Conservation (phyloP, 2,329 filamentous ascomycete species). For the Colletotrichum agaves region DNA sequence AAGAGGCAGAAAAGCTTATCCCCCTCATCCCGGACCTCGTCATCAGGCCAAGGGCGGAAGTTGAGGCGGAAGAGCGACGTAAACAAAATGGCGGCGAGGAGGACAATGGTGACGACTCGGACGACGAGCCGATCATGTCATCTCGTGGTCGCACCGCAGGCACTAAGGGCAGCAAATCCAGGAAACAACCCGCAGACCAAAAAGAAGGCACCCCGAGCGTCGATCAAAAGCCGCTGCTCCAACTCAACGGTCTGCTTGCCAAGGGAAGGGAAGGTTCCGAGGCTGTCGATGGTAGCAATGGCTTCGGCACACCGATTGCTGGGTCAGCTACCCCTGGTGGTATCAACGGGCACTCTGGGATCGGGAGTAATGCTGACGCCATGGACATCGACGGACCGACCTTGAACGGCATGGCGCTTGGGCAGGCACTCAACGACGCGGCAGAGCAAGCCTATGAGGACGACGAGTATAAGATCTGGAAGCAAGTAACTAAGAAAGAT, state of each 20-base stretch:
- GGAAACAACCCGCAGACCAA: conserved; percentile 77
- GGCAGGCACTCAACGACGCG: conserved; percentile 72
- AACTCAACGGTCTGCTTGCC: conserved; percentile 71
- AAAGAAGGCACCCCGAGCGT: conserved; percentile 82
- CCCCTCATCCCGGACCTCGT: conserved; percentile 93
- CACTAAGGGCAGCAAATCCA: conserved; percentile 80
- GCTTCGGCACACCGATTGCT: conserved; percentile 82
- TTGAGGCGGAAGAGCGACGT: conserved; percentile 87
- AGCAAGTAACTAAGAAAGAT: conserved; percentile 97
- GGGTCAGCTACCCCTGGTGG: conserved; percentile 82
- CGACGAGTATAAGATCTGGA: conserved; percentile 98
- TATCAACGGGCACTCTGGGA: conserved; percentile 72
- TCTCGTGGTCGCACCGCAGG: conserved; percentile 90
- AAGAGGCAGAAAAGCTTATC: conserved; percentile 96
- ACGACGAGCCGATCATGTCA: conserved; percentile 98
- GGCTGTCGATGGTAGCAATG: conserved; percentile 81
- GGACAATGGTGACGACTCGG: conserved; percentile 88
- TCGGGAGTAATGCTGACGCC: conserved; percentile 80
- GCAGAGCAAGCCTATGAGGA: conserved; percentile 85
- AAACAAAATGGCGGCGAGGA: conserved; percentile 88
- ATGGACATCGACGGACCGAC: conserved; percentile 89
- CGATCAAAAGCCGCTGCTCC: conserved; percentile 78
- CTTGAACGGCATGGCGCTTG: conserved; percentile 72
- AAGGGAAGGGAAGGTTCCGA: conserved; percentile 81
- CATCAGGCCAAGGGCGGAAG: conserved; percentile 90